Evolutionary conservation across 1,139 yeast genomes (phyloP).

Genomic region (Candida mesenterica): DNA sequence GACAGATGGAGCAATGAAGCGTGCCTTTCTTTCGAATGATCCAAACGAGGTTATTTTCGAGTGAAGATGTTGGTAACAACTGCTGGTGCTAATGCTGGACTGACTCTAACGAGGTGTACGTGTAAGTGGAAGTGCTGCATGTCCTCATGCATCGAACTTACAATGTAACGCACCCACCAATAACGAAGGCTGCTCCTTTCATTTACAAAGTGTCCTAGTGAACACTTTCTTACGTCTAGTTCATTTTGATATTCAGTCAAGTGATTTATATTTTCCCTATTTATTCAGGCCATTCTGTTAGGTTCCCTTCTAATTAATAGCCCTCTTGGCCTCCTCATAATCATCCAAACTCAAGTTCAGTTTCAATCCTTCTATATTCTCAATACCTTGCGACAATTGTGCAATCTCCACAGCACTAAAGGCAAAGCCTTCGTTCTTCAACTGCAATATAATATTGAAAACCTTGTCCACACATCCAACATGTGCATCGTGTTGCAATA

Average conservation of each 20-base stretch:
- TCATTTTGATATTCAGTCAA: too few species aligned
- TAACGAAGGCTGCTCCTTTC: too few species aligned
- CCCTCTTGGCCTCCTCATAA: constrained; percentile 42
- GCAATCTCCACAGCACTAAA: constrained; percentile 50
- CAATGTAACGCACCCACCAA: too few species aligned
- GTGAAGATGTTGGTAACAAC: constrained; percentile 3
- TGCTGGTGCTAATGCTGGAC: too few species aligned
- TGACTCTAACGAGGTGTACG: too few species aligned
- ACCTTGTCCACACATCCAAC: constrained; percentile 61
- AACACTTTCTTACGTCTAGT: too few species aligned
- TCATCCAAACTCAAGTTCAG: constrained; percentile 56
- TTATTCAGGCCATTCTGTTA: too few species aligned
- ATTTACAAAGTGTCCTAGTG: too few species aligned
- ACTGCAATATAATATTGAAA: constrained; percentile 50
- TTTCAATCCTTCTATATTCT: constrained; percentile 39
- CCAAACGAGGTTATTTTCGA: constrained; percentile 42
- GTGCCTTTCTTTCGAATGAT: constrained; percentile 48
- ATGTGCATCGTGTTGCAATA: constrained; percentile 42
- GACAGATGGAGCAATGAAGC: constrained; percentile 44
- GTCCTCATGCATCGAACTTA: too few species aligned
- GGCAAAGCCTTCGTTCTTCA: constrained; percentile 43
- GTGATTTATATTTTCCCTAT: too few species aligned
- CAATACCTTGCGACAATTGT: constrained; percentile 25
- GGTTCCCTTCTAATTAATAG: background rate
- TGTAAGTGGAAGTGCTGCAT: too few species aligned